Conservation (phyloP, 192 early-diverging fungal species). For the Kappamyces sp. region DNA sequence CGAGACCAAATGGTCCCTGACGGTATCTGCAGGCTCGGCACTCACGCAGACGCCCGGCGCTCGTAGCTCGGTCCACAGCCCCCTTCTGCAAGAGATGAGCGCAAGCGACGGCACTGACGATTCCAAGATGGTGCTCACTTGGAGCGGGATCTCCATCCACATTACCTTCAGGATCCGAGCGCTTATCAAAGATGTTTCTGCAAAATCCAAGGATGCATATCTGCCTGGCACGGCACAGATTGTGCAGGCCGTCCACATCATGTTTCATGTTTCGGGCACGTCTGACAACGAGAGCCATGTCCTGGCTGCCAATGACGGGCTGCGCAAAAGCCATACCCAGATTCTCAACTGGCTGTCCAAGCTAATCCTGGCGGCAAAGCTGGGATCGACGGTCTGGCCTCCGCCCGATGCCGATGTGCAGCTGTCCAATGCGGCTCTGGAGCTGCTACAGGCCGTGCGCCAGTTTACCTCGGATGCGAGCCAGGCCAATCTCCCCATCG, state of each 20-base stretch:
- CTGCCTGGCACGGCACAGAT: no score
- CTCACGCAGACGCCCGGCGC: no score
- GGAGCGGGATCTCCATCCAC: background rate
- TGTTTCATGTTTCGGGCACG: no score
- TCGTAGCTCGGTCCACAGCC: no score
- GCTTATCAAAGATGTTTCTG: no score
- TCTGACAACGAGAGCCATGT: no score
- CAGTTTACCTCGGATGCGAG: constrained; percentile 1
- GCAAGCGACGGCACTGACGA: no score
- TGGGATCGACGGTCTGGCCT: constrained; percentile 45
- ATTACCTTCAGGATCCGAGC: no score
- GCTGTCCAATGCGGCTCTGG: constrained; percentile 1
- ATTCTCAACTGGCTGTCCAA: constrained; percentile 58
- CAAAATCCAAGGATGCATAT: no score
- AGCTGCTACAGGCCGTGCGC: constrained; percentile 3
- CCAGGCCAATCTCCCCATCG: constrained; percentile 1
- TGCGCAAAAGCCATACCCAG: constrained; percentile 66
- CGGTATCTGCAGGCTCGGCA: background rate
- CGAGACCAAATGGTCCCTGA: constrained; percentile 13
- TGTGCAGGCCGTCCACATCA: no score
- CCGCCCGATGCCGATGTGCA: constrained; percentile 18
- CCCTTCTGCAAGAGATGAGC: no score
- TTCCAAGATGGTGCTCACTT: no score
- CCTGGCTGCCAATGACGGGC: constrained; percentile 30
- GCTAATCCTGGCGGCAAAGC: constrained; percentile 35